Base-by-base conservation (phyloP, 805 yeast species). In the Starmerella bombicola region DNA sequence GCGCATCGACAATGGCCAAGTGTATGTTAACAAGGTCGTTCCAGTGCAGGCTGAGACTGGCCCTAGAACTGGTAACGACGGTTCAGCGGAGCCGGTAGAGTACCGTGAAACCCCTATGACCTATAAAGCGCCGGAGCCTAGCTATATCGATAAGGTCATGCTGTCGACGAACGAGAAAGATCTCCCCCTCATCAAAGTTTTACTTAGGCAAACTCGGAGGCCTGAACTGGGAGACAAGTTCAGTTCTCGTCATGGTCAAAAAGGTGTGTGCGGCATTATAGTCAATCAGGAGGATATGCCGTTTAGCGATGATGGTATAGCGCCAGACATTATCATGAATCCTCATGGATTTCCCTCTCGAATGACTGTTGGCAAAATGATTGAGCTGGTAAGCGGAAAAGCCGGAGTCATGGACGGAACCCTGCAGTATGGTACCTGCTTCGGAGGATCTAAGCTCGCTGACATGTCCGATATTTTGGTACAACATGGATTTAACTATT, bases 311-410 rank as follows among this genome's bases (percentile, higher is more conserved):
- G 73, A 77, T 43, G 98, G 98, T 58, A 73, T 91, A 20, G 68
- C 75, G 3, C 98, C 98, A 0, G 98, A 88, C 65, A 86, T 88
- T 50, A 88, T 88, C 56, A 88, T 88, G 96, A 88, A 88, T 58
- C 98, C 98, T 1, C 98, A 88, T 61, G 98, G 96, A 67, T 91
- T 88, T 78, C 98, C 98, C 48, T 88, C 97, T 26, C 93, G 98
- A 73, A 91, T 91, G 98, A 91, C 98, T 30, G 97, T 91, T 16
- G 98, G 98, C 45, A 91, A 91, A 63, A 88, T 91, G 97, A 76
- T 91, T 51, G 98, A 91, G 62, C 69, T 88, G 47, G 80, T 91
- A 19, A 80, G 95, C 24, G 98, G 98, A 52, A 91, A 91, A 58
- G 98, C 97, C 0, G 98, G 98, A 60, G 96, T 91, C 30, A 64